These are phyloP conservation scores for Calonectria pseudoturangicola DNA, from an alignment of 2,329 filamentous ascomycete genomes.

Conservation along the genomic window DNA sequence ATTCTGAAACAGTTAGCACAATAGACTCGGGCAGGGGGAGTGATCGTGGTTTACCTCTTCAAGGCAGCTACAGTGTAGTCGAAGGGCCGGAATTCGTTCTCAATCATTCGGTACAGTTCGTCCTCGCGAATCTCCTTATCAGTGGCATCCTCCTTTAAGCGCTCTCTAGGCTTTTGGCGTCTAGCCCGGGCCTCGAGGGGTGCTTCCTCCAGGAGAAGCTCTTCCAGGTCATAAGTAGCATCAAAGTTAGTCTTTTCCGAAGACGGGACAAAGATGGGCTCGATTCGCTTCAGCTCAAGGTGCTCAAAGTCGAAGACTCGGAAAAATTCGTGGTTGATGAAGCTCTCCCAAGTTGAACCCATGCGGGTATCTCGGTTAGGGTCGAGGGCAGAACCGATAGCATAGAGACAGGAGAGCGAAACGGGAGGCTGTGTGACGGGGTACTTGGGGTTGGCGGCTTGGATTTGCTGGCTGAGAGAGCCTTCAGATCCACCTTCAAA, in stretches of 20 bases:
- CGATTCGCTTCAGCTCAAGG: slow-evolving; percentile 89
- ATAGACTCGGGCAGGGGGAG: too few relatives aligned
- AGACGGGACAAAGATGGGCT: slow-evolving; percentile 93
- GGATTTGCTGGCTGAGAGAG: slow-evolving; percentile 85
- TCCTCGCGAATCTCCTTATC: slow-evolving; percentile 96
- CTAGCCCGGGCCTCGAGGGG: slow-evolving; percentile 94
- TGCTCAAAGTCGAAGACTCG: slow-evolving; percentile 87
- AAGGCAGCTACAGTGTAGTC: slow-evolving; percentile 93
- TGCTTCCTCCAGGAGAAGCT: slow-evolving; percentile 93
- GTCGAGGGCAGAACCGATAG: slow-evolving; percentile 89
- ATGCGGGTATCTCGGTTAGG: slow-evolving; percentile 87
- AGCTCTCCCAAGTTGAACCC: slow-evolving; percentile 90
- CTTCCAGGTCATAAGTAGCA: slow-evolving; percentile 97
- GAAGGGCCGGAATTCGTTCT: slow-evolving; percentile 94
- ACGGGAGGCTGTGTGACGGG: slow-evolving; percentile 95
- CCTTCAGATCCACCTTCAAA: slow-evolving; percentile 94
- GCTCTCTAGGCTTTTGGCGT: slow-evolving; percentile 93
- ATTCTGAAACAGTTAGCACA: slow-evolving; percentile 59
- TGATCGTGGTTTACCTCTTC: slow-evolving; percentile 75
- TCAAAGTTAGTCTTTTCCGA: slow-evolving; percentile 99
- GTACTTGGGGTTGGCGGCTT: slow-evolving; percentile 87
- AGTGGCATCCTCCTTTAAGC: slow-evolving; percentile 94
- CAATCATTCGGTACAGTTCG: slow-evolving; percentile 94
- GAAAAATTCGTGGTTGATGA: slow-evolving; percentile 94
- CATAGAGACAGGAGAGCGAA: slow-evolving; percentile 89